phyloP scores from a whole-genome alignment of 768 basidiomycete species.

The Leccinum variicolor region DNA sequence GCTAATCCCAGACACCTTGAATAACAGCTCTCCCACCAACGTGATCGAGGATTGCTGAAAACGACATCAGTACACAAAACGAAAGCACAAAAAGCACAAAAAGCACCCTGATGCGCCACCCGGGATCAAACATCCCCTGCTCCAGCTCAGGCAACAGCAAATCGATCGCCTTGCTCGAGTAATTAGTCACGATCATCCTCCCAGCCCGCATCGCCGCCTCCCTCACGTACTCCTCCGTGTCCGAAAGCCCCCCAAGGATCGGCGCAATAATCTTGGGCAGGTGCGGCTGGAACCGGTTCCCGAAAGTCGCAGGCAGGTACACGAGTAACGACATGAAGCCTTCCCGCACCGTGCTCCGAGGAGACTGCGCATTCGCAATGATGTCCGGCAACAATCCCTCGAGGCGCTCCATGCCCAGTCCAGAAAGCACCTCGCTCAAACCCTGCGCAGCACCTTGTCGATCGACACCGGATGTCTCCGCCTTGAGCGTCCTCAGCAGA shows the following conservation, averaged over 20 bases:
- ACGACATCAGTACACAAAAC: not conserved
- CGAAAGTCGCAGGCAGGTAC: constrained; percentile 93
- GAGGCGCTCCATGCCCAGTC: constrained; percentile 95
- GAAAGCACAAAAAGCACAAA: not conserved
- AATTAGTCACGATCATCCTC: constrained; percentile 95
- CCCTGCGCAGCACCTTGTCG: constrained; percentile 98
- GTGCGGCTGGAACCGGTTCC: constrained; percentile 94
- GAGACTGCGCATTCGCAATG: constrained; percentile 85
- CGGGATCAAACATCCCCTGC: constrained; percentile 88
- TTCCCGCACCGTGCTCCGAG: constrained; percentile 88
- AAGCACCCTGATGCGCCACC: constrained; percentile 91
- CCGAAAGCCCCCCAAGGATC: constrained; percentile 87
- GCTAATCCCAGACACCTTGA: constrained; percentile 95
- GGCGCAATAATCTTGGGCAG: constrained; percentile 92
- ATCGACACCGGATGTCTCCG: constrained; percentile 93
- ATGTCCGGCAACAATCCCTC: constrained; percentile 94
- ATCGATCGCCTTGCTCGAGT: constrained; percentile 89
- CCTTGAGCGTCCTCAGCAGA: constrained; percentile 81
- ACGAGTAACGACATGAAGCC: constrained; percentile 98
- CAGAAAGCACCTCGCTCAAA: constrained; percentile 90
- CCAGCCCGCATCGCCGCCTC: constrained; percentile 99
- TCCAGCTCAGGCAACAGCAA: constrained; percentile 92
- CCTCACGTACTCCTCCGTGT: constrained; percentile 91
- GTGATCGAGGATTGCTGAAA: constrained; percentile 90
- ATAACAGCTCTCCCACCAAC: constrained; percentile 91